Percentiles rank a stretch among this genome's conserved stretches.
Evolutionary conservation across 139 green algal species (phyloP).

Genomic region (Chlorella ohadii): DNA sequence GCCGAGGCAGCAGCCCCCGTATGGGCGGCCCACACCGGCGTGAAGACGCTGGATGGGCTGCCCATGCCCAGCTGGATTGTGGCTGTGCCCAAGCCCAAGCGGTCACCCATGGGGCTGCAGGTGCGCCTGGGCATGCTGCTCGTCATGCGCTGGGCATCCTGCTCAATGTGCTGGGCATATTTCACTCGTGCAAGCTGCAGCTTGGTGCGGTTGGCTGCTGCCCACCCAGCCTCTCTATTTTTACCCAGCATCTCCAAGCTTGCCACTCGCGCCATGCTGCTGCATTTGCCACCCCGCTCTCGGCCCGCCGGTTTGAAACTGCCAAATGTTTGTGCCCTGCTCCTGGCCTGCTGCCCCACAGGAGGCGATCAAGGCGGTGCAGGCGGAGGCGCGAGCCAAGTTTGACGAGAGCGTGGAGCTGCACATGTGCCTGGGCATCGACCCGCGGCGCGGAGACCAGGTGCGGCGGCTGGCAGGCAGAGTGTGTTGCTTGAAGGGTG

Average conservation of each 20-base stretch:
- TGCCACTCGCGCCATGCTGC: too few relatives aligned
- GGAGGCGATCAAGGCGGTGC: constrained; percentile 20
- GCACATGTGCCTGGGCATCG: constrained; percentile 60
- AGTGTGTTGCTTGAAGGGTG: too few relatives aligned
- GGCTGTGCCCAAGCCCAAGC: background rate
- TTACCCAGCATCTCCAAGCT: too few relatives aligned
- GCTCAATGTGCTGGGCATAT: too few relatives aligned
- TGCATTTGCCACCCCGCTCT: too few relatives aligned
- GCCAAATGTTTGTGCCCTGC: too few relatives aligned
- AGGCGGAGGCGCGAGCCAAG: constrained; percentile 36
- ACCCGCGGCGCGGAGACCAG: constrained; percentile 79
- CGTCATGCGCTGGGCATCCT: too few relatives aligned
- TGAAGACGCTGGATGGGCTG: constrained; percentile 30
- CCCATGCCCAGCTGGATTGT: constrained; percentile 29
- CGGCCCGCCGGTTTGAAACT: too few relatives aligned
- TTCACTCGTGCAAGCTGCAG: too few relatives aligned
- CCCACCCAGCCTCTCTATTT: too few relatives aligned
- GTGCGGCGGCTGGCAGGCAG: too few relatives aligned
- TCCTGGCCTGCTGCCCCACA: background rate
- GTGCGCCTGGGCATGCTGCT: background rate
- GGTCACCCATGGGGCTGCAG: background rate
- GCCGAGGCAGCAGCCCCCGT: background rate
- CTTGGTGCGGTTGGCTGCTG: too few relatives aligned
- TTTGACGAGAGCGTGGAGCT: constrained; percentile 80
- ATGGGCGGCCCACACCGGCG: constrained; percentile 19